phyloP scores from a whole-genome alignment of 2,329 filamentous ascomycete species.

The Ascochyta rabiei region DNA sequence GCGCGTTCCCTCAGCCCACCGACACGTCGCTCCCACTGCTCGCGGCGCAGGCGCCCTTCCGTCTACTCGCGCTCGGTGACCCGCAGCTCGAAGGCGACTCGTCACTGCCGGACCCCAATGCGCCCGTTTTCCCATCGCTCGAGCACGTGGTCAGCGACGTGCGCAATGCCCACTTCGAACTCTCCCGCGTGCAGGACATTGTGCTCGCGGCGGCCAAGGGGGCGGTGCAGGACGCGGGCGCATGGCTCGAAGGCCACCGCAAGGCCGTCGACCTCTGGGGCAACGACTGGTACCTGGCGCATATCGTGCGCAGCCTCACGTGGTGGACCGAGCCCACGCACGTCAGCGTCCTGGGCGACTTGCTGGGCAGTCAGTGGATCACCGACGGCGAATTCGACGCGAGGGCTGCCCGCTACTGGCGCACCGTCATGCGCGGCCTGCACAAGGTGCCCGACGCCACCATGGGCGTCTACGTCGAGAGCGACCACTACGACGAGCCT shows the following conservation, averaged over 20 bases:
- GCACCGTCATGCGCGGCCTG: constrained; percentile 73
- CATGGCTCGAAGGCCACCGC: constrained; percentile 68
- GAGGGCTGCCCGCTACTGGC: constrained; percentile 79
- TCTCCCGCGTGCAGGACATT: constrained; percentile 13
- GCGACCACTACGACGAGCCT: constrained; percentile 23
- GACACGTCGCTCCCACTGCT: constrained; percentile 17
- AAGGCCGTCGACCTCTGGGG: constrained; percentile 89
- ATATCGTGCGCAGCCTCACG: constrained; percentile 82
- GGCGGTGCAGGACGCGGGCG: constrained; percentile 66
- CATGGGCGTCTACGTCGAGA: constrained; percentile 32
- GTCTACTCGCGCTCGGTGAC: constrained; percentile 86
- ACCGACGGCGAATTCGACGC: constrained; percentile 79
- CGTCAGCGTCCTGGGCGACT: constrained; percentile 84
- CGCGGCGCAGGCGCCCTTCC: constrained; percentile 70
- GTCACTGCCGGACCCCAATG: constrained; percentile 65
- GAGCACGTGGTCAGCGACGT: constrained; percentile 40
- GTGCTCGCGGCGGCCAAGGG: constrained; percentile 25
- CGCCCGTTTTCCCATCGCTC: constrained; percentile 49
- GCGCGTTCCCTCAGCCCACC: constrained; percentile 70
- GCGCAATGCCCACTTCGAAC: constrained; percentile 23
- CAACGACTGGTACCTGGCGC: constrained; percentile 93
- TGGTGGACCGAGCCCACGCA: constrained; percentile 90
- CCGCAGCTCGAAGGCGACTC: constrained; percentile 94
- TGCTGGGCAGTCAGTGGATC: constrained; percentile 96
- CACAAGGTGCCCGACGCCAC: constrained; percentile 61